phyloP scores from a whole-genome alignment of 371 early-diverging fungal species.

The Mucor plumbeus region DNA sequence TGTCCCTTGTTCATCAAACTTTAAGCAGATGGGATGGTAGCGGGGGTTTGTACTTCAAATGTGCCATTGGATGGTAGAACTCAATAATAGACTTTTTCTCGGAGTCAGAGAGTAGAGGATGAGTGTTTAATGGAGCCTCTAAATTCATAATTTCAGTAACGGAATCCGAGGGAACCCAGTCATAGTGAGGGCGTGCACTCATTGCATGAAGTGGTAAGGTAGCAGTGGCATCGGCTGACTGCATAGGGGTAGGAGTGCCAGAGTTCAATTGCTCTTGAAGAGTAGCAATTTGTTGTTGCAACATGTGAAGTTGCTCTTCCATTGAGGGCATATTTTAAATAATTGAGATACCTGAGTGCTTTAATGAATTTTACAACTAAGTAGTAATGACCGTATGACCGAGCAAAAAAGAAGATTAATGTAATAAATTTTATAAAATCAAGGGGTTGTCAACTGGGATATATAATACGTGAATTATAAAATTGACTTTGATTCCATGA shows the following conservation, averaged over 20 bases:
- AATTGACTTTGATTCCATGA: too few relatives aligned
- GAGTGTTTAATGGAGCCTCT: not conserved
- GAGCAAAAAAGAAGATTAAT: slow-evolving; percentile 1
- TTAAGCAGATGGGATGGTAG: slow-evolving; percentile 18
- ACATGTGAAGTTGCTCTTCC: not conserved
- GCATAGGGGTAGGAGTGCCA: not conserved
- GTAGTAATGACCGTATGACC: not conserved
- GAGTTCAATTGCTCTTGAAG: not conserved
- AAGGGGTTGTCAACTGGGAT: too few relatives aligned
- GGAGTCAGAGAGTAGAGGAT: not conserved
- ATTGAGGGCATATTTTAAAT: not conserved
- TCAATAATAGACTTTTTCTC: slow-evolving; percentile 22
- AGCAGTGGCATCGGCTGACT: slow-evolving; percentile 14
- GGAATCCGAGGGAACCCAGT: slow-evolving; percentile 13
- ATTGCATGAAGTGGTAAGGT: not conserved
- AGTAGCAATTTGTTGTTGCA: slow-evolving; percentile 11
- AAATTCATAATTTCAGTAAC: not conserved
- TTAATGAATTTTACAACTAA: too few relatives aligned
- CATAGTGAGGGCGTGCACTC: slow-evolving; percentile 8
- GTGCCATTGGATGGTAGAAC: slow-evolving; percentile 16
- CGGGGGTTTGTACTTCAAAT: slow-evolving; percentile 21
- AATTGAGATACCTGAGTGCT: too few relatives aligned
- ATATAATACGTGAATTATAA: too few relatives aligned
- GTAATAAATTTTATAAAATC: too few relatives aligned
- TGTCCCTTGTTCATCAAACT: slow-evolving; percentile 19